phyloP scores from a whole-genome alignment of 2,329 filamentous ascomycete species.

The Fusarium sp. region DNA sequence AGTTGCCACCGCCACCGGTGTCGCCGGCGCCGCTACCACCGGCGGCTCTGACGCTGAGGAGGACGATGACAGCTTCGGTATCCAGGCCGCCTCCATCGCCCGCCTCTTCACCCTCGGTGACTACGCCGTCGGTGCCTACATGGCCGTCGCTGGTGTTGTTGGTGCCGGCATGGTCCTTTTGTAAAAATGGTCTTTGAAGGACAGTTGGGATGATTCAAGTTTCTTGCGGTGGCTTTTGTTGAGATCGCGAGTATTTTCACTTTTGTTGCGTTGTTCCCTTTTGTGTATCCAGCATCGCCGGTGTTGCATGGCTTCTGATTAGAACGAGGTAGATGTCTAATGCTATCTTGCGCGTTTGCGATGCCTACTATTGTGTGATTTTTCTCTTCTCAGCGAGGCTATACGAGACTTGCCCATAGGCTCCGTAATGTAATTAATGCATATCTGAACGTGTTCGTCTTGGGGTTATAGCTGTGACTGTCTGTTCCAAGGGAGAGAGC shows the following conservation, averaged over 20 bases:
- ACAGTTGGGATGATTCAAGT: conserved; percentile 31
- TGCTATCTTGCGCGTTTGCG: conserved; percentile 38
- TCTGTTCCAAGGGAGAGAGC: background rate
- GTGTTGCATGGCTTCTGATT: conserved; percentile 43
- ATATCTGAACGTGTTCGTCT: background rate
- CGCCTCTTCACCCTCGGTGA: conserved; percentile 57
- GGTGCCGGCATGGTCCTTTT: conserved; percentile 64
- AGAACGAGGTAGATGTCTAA: conserved; percentile 44
- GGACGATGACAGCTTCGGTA: conserved; percentile 50
- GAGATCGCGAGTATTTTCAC: conserved; percentile 33
- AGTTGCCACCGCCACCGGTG: too few relatives aligned
- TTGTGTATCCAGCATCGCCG: conserved; percentile 44
- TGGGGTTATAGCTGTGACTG: background rate
- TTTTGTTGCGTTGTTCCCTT: conserved; percentile 32
- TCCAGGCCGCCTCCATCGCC: conserved; percentile 49
- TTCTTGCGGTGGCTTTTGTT: conserved; percentile 34
- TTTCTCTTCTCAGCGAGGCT: background rate
- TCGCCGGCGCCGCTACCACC: conserved; percentile 45
- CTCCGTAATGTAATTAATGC: conserved; percentile 7
- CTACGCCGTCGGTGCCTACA: conserved; percentile 60
- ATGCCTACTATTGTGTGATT: conserved; percentile 14
- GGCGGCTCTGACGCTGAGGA: conserved; percentile 27
- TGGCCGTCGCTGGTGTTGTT: conserved; percentile 60
- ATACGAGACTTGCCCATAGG: background rate
- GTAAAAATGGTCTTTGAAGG: conserved; percentile 50